A percentile compares a stretch with the other conserved stretches of the same genome.
Evolutionary conservation across 768 basidiomycete genomes (phyloP).

Genomic region (Sarcodon sp.): DNA sequence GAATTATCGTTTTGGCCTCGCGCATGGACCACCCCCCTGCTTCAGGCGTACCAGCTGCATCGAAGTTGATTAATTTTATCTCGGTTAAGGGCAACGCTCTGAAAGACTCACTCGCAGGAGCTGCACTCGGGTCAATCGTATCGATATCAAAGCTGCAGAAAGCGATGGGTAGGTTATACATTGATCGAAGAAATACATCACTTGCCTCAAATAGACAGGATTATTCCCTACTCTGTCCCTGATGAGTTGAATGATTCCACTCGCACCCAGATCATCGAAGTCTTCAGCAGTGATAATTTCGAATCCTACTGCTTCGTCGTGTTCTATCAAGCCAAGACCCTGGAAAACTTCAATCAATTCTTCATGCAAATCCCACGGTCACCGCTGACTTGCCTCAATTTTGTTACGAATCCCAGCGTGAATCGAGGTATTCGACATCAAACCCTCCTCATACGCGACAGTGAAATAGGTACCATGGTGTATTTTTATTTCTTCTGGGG

Average conservation of each 20-base stretch:
- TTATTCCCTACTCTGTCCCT: constrained; percentile 56
- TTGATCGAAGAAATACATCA: too few relatives aligned
- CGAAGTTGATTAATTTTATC: neutral
- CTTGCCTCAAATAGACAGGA: constrained; percentile 61
- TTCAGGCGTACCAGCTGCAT: constrained; percentile 70
- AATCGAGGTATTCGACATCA: constrained; percentile 60
- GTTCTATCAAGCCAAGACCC: constrained; percentile 49
- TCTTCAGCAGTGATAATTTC: constrained; percentile 71
- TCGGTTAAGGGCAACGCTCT: neutral
- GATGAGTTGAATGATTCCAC: constrained; percentile 59
- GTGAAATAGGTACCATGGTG: constrained; percentile 86
- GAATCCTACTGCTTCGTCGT: constrained; percentile 68
- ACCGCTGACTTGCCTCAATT: constrained; percentile 29
- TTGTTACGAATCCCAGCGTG: constrained; percentile 84
- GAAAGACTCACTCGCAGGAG: constrained; percentile 54
- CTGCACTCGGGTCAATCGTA: constrained; percentile 70
- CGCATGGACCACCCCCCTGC: constrained; percentile 78
- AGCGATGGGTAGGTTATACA: neutral
- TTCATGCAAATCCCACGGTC: neutral
- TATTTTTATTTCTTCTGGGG: constrained; percentile 54
- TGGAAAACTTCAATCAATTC: constrained; percentile 12
- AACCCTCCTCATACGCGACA: constrained; percentile 64
- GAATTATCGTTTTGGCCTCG: constrained; percentile 69
- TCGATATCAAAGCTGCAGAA: constrained; percentile 61
- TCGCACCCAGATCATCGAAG: constrained; percentile 67